phyloP scores from a whole-genome alignment of 169 alveolate genomes.

The Plasmodium relictum region DNA sequence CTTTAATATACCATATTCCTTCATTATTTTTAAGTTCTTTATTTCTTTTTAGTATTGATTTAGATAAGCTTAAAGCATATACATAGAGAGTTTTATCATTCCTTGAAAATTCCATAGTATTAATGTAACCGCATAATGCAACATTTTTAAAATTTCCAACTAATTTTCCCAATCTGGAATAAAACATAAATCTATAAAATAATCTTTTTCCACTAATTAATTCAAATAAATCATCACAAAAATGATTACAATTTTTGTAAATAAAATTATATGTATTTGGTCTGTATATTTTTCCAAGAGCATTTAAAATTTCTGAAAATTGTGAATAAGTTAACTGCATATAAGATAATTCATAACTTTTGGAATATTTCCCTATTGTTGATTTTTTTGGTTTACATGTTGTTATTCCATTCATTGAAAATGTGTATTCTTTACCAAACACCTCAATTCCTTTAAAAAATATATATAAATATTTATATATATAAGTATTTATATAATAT shows the following conservation, averaged over 20 bases:
- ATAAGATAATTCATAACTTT: slow-evolving; percentile 43
- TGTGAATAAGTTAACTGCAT: slow-evolving; percentile 47
- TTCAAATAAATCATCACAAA: slow-evolving; percentile 74
- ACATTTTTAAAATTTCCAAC: slow-evolving; percentile 45
- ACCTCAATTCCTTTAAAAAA: slow-evolving; percentile 57
- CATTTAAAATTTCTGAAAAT: slow-evolving; percentile 66
- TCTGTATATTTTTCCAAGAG: slow-evolving; percentile 70
- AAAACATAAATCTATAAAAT: slow-evolving; percentile 65
- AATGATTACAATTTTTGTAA: slow-evolving; percentile 73
- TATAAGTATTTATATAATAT: not conserved
- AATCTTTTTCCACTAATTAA: slow-evolving; percentile 70
- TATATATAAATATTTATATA: not conserved
- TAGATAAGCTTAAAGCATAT: slow-evolving; percentile 46
- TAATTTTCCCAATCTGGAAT: slow-evolving; percentile 69
- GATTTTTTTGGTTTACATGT: slow-evolving; percentile 61
- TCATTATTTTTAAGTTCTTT: not conserved
- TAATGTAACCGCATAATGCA: slow-evolving; percentile 59
- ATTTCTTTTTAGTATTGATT: slow-evolving; percentile 54
- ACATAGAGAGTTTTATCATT: slow-evolving; percentile 39
- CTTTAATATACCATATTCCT: slow-evolving; percentile 15
- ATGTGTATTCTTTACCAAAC: slow-evolving; percentile 72
- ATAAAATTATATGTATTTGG: slow-evolving; percentile 74
- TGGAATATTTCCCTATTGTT: slow-evolving; percentile 40
- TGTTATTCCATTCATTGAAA: slow-evolving; percentile 70
- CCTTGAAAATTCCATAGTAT: slow-evolving; percentile 44